Percentiles rank a stretch among this genome's conserved stretches.
These are phyloP conservation scores for Penicillium lividum DNA, from an alignment of 495 filamentous ascomycete species.

Conservation along the genomic window DNA sequence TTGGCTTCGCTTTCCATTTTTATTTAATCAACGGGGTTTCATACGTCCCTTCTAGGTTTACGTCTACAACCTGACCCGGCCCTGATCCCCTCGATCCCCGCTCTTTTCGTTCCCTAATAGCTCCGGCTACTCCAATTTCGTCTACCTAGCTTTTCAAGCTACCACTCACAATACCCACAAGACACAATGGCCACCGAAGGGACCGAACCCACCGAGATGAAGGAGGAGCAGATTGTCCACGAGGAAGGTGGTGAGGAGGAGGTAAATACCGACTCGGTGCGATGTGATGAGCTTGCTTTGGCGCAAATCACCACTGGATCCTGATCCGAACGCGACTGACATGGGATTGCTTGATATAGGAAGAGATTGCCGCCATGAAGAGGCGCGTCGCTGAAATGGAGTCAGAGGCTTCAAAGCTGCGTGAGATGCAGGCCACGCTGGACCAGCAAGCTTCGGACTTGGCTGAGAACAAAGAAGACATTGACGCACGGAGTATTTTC, in stretches of 20 bases:
- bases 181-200: conserved; percentile 36
- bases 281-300: conserved; percentile 4
- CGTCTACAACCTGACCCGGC: not conserved
- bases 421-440: conserved; percentile 91
- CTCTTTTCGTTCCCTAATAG: not conserved
- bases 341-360: conserved; percentile 44
- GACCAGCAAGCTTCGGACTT: conserved; percentile 82
- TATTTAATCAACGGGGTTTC: not conserved
- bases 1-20: not conserved
- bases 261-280: conserved; percentile 24
- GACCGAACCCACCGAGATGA: conserved; percentile 27
- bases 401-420: conserved; percentile 90
- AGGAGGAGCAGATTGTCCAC: conserved; percentile 42
- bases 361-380: conserved; percentile 99
- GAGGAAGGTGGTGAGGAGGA: conserved; percentile 48
- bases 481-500: conserved; percentile 94
- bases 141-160: conserved; percentile 1
- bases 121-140: not conserved
- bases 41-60: no score
- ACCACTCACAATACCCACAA: not conserved
- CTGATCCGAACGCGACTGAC: conserved; percentile 9
- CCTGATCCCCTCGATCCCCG: not conserved
- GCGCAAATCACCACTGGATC: not conserved
- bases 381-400: conserved; percentile 98
- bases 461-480: conserved; percentile 91